phyloP scores from a whole-genome alignment of 139 green algal genomes.

The Deuterostichococcus epilithicus region DNA sequence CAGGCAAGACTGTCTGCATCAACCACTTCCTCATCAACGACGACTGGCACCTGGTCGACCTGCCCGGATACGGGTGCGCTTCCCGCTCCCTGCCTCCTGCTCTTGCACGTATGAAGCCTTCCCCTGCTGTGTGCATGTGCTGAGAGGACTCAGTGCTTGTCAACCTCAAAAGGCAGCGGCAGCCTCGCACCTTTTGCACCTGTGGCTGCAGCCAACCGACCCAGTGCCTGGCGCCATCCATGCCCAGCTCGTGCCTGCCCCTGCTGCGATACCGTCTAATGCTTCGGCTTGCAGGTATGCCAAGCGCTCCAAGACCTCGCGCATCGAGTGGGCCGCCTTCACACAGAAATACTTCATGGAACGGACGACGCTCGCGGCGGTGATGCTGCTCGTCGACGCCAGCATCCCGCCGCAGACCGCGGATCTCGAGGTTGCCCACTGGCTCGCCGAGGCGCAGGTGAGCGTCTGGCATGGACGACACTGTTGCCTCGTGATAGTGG shows the following conservation, averaged over 20 bases:
- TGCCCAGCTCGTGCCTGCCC: neutral
- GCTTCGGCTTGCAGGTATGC: slow-evolving; percentile 58
- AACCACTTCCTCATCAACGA: slow-evolving; percentile 98
- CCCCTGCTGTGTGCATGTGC: too few relatives aligned
- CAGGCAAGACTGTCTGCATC: slow-evolving; percentile 94
- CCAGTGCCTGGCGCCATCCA: too few relatives aligned
- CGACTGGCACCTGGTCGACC: slow-evolving; percentile 91
- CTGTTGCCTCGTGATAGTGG: neutral
- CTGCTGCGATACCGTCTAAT: neutral
- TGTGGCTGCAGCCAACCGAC: too few relatives aligned
- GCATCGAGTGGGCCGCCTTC: slow-evolving; percentile 79
- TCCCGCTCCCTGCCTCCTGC: neutral
- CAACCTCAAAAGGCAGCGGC: too few relatives aligned
- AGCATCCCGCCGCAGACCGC: slow-evolving; percentile 73
- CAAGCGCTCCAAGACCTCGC: slow-evolving; percentile 34
- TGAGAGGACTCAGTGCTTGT: too few relatives aligned
- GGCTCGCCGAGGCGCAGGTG: slow-evolving; percentile 63
- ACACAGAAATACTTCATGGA: slow-evolving; percentile 84
- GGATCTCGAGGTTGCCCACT: slow-evolving; percentile 79
- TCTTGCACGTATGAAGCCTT: neutral
- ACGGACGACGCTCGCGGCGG: slow-evolving; percentile 74
- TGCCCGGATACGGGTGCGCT: slow-evolving; percentile 88
- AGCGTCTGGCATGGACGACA: neutral
- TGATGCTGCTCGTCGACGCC: slow-evolving; percentile 91
- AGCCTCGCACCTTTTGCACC: neutral